Percentiles rank a stretch among this genome's conserved stretches.
phyloP scores from a whole-genome alignment of 495 filamentous ascomycete species.

The Pseudomonodictys pantanalensis region DNA sequence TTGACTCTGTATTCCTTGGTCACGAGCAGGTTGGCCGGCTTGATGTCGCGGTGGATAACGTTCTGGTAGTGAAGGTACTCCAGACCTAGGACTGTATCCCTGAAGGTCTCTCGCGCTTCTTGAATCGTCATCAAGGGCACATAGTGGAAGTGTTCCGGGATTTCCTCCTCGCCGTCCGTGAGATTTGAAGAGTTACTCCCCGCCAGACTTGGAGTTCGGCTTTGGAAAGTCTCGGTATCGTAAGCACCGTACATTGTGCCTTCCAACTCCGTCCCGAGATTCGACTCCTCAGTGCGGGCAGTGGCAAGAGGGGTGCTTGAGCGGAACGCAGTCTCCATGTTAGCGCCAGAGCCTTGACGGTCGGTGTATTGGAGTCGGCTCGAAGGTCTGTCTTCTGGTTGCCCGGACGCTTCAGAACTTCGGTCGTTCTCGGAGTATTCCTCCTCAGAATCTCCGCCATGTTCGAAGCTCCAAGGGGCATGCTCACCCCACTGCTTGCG shows the following conservation, averaged over 20 bases:
- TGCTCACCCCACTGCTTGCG: slow-evolving; percentile 14
- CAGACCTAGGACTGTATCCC: slow-evolving; percentile 88
- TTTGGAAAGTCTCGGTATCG: slow-evolving; percentile 50
- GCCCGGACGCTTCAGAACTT: slow-evolving; percentile 25
- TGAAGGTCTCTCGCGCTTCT: slow-evolving; percentile 82
- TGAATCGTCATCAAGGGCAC: slow-evolving; percentile 85
- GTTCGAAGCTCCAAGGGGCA: slow-evolving; percentile 73
- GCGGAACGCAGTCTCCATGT: slow-evolving; percentile 30
- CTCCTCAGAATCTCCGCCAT: slow-evolving; percentile 64
- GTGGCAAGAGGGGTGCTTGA: slow-evolving; percentile 22
- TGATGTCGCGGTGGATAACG: slow-evolving; percentile 97
- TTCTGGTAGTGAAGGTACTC: slow-evolving; percentile 97
- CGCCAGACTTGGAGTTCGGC: slow-evolving; percentile 57
- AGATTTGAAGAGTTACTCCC: slow-evolving; percentile 57
- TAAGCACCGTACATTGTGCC: slow-evolving; percentile 75
- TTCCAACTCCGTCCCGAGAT: slow-evolving; percentile 60
- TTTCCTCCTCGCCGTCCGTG: slow-evolving; percentile 54
- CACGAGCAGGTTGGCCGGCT: slow-evolving; percentile 93
- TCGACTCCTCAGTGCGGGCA: slow-evolving; percentile 38
- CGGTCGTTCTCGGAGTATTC: slow-evolving; percentile 29
- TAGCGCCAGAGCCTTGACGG: neutral
- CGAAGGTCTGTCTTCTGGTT: neutral
- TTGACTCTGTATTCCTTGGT: slow-evolving; percentile 84
- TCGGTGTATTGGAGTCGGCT: neutral
- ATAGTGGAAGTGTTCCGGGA: slow-evolving; percentile 63